Percentiles rank a stretch among this genome's conserved stretches.
These are phyloP conservation scores for Neocatenulostroma microsporum DNA, from an alignment of 2,329 filamentous ascomycete species.

Conservation along the genomic window DNA sequence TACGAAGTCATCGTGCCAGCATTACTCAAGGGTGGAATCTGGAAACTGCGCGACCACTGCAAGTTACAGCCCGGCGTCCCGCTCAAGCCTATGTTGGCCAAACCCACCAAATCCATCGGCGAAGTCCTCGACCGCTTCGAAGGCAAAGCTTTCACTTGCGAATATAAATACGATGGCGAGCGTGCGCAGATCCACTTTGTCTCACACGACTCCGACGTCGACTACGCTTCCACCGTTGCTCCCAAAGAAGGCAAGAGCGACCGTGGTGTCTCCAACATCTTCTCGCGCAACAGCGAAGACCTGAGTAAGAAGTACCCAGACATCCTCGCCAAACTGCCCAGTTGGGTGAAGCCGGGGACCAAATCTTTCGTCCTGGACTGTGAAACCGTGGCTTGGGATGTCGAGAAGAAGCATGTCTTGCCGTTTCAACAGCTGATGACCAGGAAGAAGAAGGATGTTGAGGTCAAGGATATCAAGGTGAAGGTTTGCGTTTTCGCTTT, in stretches of 20 bases:
- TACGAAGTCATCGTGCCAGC: constrained; percentile 93
- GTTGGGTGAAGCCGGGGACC: constrained; percentile 83
- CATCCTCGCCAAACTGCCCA: constrained; percentile 76
- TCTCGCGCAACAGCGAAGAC: constrained; percentile 95
- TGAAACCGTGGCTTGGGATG: constrained; percentile 95
- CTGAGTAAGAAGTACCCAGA: constrained; percentile 97
- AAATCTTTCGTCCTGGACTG: constrained; percentile 98
- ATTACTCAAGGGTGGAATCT: constrained; percentile 78
- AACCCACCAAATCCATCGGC: constrained; percentile 95
- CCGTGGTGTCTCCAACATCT: constrained; percentile 79
- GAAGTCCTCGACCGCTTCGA: constrained; percentile 97
- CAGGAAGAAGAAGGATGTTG: constrained; percentile 93
- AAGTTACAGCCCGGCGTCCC: constrained; percentile 90
- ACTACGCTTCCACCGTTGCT: constrained; percentile 54
- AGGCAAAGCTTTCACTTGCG: constrained; percentile 89
- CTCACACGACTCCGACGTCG: constrained; percentile 64
- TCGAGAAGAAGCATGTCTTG: constrained; percentile 83
- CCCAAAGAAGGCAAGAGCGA: constrained; percentile 58
- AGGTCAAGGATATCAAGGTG: constrained; percentile 88
- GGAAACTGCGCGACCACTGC: constrained; percentile 73
- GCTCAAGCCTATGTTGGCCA: constrained; percentile 96
- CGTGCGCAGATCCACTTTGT: constrained; percentile 98
- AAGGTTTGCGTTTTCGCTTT: constrained; percentile 97
- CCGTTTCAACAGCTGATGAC: constrained; percentile 99
- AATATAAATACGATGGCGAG: constrained; percentile 98